Percentiles rank a stretch among this genome's conserved stretches.
These are phyloP conservation scores for Grosmannia huntii DNA, from an alignment of 2,329 filamentous ascomycete genomes.

Conservation along the genomic window DNA sequence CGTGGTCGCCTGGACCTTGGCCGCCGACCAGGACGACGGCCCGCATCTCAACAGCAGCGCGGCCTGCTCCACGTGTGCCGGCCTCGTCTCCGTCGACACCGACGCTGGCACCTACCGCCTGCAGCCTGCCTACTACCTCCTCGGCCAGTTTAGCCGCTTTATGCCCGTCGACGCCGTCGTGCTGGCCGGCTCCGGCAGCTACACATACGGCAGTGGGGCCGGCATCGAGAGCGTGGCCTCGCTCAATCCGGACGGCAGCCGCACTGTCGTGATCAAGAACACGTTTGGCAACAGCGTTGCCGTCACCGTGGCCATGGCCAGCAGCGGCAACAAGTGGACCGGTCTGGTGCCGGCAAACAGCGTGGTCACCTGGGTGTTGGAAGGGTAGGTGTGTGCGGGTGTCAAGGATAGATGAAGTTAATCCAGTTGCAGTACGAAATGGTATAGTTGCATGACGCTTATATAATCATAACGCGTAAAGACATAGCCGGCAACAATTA, in stretches of 20 bases:
- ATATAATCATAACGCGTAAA: too few species aligned
- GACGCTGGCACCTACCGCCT: constrained; percentile 25
- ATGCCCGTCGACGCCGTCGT: constrained; percentile 38
- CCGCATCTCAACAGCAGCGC: constrained; percentile 27
- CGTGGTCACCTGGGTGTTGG: constrained; percentile 27
- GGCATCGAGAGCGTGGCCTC: constrained; percentile 32
- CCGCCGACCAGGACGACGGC: constrained; percentile 28
- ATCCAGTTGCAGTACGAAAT: too few species aligned
- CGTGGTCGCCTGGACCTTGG: constrained; percentile 31
- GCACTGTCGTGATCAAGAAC: constrained; percentile 34
- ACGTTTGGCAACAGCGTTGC: constrained; percentile 31
- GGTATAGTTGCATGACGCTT: too few species aligned
- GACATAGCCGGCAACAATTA: too few species aligned
- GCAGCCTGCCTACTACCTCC: constrained; percentile 38
- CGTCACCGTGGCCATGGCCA: constrained; percentile 21
- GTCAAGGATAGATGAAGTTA: too few species aligned
- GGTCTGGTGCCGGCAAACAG: constrained; percentile 22
- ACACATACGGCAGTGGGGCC: constrained; percentile 24
- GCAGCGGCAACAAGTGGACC: constrained; percentile 25
- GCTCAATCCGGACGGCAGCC: constrained; percentile 31
- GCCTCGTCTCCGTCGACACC: constrained; percentile 43
- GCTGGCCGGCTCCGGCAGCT: constrained; percentile 32
- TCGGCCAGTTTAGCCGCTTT: constrained; percentile 38
- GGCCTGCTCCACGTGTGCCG: constrained; percentile 29
- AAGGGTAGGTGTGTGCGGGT: constrained; percentile 4